Evolutionary conservation across 345 rosid species (phyloP).

Genomic region (Camelina hispida): DNA sequence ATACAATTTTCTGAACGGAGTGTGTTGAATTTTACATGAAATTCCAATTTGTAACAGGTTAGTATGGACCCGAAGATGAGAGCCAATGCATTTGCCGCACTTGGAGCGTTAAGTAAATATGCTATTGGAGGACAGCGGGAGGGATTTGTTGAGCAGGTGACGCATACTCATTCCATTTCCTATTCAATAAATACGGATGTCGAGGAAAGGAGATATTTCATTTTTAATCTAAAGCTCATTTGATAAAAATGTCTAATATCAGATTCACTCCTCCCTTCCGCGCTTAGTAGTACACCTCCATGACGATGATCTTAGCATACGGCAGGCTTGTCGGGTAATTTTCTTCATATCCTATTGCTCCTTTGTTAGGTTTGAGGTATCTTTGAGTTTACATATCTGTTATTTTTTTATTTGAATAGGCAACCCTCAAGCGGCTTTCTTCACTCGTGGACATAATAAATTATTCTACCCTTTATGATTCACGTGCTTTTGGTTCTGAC

Average conservation of each 20-base stretch:
- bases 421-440: slow-evolving; percentile 67
- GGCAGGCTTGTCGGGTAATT: slow-evolving; percentile 87
- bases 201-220: not conserved
- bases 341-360: slow-evolving; percentile 22
- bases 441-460: slow-evolving; percentile 73
- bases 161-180: slow-evolving; percentile 1
- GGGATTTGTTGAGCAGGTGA: slow-evolving; percentile 91
- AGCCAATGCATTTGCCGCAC: slow-evolving; percentile 83
- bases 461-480: slow-evolving; percentile 53
- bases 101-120: slow-evolving; percentile 83
- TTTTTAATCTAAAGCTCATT: slow-evolving; percentile 21
- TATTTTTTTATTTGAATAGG: slow-evolving; percentile 50
- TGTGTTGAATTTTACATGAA: slow-evolving; percentile 26
- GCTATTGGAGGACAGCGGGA: slow-evolving; percentile 71
- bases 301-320: slow-evolving; percentile 74
- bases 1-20: slow-evolving; percentile 21
- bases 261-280: slow-evolving; percentile 86
- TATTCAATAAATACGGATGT: slow-evolving; percentile 25
- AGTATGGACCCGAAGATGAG: slow-evolving; percentile 85
- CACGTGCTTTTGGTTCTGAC: slow-evolving; percentile 69
- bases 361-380: slow-evolving; percentile 19
- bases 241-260: slow-evolving; percentile 36
- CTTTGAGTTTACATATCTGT: slow-evolving; percentile 30
- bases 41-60: slow-evolving; percentile 52
- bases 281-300: slow-evolving; percentile 83